These are phyloP conservation scores for Mortierella claussenii DNA, from an alignment of 192 early-diverging fungal genomes.

Conservation along the genomic window DNA sequence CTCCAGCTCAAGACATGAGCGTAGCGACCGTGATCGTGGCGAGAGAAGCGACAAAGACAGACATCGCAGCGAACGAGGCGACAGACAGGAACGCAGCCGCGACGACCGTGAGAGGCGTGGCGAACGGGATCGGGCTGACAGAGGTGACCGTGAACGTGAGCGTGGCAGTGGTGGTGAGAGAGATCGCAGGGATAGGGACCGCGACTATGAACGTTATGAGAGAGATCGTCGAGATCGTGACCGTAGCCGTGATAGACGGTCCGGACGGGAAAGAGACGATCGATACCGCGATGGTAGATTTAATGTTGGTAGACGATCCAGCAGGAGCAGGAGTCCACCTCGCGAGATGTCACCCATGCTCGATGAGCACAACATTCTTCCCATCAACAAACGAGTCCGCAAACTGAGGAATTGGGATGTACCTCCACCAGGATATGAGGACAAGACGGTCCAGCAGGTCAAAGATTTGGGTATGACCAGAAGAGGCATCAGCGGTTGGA, in stretches of 20 bases:
- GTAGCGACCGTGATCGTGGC: conserved; percentile 50
- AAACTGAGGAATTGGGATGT: conserved; percentile 95
- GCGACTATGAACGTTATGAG: conserved; percentile 50
- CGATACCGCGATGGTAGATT: conserved; percentile 58
- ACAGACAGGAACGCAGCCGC: conserved; percentile 55
- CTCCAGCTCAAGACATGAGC: conserved; percentile 55
- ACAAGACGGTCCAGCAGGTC: conserved; percentile 84
- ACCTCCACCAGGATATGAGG: conserved; percentile 89
- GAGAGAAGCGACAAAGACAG: conserved; percentile 46
- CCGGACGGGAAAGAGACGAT: conserved; percentile 48
- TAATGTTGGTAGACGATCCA: conserved; percentile 43
- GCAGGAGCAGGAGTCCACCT: conserved; percentile 58
- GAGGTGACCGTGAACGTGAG: conserved; percentile 40
- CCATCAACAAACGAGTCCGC: conserved; percentile 79
- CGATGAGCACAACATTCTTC: conserved; percentile 64
- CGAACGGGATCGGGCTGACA: conserved; percentile 53
- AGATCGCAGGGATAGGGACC: conserved; percentile 50
- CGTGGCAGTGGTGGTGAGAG: conserved; percentile 34
- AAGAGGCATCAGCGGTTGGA: conserved; percentile 41
- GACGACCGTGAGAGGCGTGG: conserved; percentile 46
- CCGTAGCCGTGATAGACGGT: conserved; percentile 52
- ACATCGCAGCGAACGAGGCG: conserved; percentile 47
- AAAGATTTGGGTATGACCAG: conserved; percentile 82
- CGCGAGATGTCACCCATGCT: conserved; percentile 47
- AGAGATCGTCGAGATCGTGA: conserved; percentile 61